These are phyloP conservation scores for Zizania latifolia DNA, from an alignment of 176 grass and related monocot species.

Conservation along the genomic window DNA sequence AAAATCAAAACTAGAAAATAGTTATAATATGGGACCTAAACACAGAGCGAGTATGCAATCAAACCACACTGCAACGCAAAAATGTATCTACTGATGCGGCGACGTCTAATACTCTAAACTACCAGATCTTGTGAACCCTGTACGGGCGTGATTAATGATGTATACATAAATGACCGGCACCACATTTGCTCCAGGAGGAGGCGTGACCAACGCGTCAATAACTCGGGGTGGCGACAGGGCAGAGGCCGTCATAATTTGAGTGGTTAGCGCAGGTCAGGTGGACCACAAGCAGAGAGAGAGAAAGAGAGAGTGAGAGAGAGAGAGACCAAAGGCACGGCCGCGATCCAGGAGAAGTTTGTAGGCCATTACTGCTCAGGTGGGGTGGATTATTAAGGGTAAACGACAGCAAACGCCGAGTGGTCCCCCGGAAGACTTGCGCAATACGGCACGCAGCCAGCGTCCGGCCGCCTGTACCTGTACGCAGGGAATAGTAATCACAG, in stretches of 20 bases:
- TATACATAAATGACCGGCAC: not conserved
- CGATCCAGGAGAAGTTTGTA: not conserved
- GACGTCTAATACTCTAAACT: too few species aligned
- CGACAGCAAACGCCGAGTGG: too few species aligned
- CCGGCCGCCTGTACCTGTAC: too few species aligned
- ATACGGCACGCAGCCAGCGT: constrained; percentile 17
- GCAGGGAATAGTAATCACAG: not conserved
- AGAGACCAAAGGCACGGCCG: not conserved
- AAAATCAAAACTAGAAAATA: too few species aligned
- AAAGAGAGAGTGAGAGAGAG: not conserved
- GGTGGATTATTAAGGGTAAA: too few species aligned
- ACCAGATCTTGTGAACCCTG: too few species aligned
- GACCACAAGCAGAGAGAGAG: not conserved
- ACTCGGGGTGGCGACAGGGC: not conserved
- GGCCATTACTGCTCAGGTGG: not conserved
- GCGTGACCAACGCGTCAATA: constrained; percentile 7
- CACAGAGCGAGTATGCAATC: too few species aligned
- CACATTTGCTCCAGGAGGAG: not conserved
- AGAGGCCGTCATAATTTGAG: not conserved
- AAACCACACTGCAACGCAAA: too few species aligned
- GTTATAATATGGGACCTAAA: too few species aligned
- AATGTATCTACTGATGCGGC: too few species aligned
- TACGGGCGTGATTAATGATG: not conserved
- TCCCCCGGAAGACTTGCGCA: not conserved
- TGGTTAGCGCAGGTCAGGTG: not conserved